A percentile compares a stretch with the other conserved stretches of the same genome.
Conservation (phyloP, 306 rosid species). For the Medicago lupulina region DNA sequence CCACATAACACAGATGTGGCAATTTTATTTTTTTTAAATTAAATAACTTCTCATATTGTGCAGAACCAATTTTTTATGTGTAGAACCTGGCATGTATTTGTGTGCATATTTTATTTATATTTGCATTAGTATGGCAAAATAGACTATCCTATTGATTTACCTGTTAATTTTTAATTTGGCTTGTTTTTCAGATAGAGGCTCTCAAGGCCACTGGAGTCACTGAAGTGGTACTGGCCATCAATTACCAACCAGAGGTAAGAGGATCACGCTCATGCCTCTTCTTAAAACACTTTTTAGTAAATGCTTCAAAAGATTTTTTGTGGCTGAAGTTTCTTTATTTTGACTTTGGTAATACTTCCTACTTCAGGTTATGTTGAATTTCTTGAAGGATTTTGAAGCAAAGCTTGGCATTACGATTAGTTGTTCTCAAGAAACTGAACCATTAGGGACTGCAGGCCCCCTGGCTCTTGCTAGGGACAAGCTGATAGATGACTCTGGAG, state of each 20-base stretch:
- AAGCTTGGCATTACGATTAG: conserved; percentile 95
- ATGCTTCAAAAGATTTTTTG: conserved; percentile 30
- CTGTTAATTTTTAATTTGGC: conserved; percentile 37
- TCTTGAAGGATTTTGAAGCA: conserved; percentile 89
- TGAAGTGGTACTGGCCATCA: conserved; percentile 98
- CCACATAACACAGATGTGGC: neutral
- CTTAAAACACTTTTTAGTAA: conserved; percentile 31
- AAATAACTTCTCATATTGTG: neutral
- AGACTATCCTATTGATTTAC: conserved; percentile 16
- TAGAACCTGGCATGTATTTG: neutral
- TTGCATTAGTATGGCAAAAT: conserved; percentile 14
- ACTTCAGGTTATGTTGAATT: conserved; percentile 90
- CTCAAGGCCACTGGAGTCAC: conserved; percentile 90
- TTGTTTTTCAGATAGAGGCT: conserved; percentile 84
- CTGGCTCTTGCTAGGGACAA: conserved; percentile 99
- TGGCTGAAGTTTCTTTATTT: conserved; percentile 33
- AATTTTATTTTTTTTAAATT: neutral
- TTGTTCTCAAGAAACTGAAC: conserved; percentile 99
- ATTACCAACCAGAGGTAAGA: conserved; percentile 97
- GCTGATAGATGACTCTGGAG: conserved; percentile 79
- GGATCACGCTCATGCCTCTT: conserved; percentile 4
- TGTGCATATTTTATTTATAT: neutral
- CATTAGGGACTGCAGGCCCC: conserved; percentile 98
- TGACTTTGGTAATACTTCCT: conserved; percentile 35
- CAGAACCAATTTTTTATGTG: conserved; percentile 22